These are phyloP conservation scores for Penicillium atrosanguineum DNA, from an alignment of 495 filamentous ascomycete species.

Conservation along the genomic window DNA sequence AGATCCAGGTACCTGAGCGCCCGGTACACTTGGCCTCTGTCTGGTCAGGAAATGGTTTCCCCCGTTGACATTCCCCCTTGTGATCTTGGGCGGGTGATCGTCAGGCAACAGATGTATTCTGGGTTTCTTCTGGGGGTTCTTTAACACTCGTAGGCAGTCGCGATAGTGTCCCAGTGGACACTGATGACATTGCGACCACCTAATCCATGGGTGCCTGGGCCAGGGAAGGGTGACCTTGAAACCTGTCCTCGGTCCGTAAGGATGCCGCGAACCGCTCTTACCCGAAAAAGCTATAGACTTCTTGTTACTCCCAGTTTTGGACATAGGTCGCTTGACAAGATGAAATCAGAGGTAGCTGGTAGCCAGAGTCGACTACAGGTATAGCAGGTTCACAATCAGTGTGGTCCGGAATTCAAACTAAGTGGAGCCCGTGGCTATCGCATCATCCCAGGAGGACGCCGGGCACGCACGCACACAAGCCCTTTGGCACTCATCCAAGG, in stretches of 20 bases:
- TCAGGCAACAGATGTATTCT: conserved; percentile 23
- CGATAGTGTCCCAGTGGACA: background rate
- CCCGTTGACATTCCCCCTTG: conserved; percentile 8
- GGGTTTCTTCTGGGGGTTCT: background rate
- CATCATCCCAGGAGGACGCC: conserved; percentile 15
- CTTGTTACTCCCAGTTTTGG: background rate
- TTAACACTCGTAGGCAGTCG: no score
- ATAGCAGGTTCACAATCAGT: conserved; percentile 8
- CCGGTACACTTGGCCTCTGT: background rate
- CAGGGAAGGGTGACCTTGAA: conserved; percentile 9
- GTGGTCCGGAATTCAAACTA: conserved; percentile 14
- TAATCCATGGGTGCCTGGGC: conserved; percentile 14
- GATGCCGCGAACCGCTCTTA: conserved; percentile 9
- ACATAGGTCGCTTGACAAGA: background rate
- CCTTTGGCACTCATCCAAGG: background rate
- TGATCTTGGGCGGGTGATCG: conserved; percentile 29
- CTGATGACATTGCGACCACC: background rate
- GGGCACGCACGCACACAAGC: background rate
- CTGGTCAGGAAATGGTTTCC: conserved; percentile 21
- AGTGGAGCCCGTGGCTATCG: conserved; percentile 29
- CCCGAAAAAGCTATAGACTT: background rate
- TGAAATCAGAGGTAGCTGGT: background rate
- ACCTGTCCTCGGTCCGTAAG: conserved; percentile 9
- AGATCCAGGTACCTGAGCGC: conserved; percentile 6
- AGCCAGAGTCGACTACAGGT: background rate